A percentile compares a stretch with the other conserved stretches of the same genome.
Evolutionary conservation across 108 stramenopile genomes (phyloP).

Genomic region (Fistulifera pelliculosa): DNA sequence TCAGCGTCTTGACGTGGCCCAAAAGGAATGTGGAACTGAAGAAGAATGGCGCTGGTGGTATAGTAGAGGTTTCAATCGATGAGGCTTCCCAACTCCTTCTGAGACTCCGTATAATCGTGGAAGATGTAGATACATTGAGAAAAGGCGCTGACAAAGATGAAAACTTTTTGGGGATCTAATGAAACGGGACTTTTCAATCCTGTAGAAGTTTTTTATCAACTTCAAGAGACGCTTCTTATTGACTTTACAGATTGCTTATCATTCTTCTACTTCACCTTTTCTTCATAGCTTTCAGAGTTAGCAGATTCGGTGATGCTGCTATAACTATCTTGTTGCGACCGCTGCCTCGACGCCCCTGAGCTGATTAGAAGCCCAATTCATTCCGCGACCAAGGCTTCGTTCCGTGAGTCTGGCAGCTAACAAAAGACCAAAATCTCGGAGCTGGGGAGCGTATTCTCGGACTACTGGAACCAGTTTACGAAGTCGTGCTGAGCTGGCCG

Average conservation of each 20-base stretch:
- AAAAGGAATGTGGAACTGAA: conserved; percentile 1
- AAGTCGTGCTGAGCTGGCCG: conserved; percentile 28
- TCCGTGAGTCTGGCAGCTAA: conserved; percentile 63
- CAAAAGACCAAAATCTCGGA: conserved; percentile 58
- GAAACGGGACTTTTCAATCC: conserved; percentile 39
- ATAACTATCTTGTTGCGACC: no score
- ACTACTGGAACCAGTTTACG: conserved; percentile 59
- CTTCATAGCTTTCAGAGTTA: no score
- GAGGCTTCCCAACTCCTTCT: conserved; percentile 8
- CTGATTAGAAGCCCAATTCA: conserved; percentile 32
- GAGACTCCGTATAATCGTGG: conserved; percentile 40
- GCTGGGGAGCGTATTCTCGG: conserved; percentile 61
- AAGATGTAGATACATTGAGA: conserved; percentile 45
- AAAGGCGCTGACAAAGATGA: conserved; percentile 16
- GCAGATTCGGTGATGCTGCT: no score
- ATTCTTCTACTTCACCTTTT: no score
- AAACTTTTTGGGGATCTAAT: conserved; percentile 40
- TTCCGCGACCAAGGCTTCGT: conserved; percentile 53
- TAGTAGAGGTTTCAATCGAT: conserved; percentile 1
- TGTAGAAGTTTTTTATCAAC: conserved; percentile 7
- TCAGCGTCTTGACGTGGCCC: conserved; percentile 1
- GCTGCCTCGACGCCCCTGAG: no score
- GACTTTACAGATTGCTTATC: no score
- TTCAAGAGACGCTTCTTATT: no score
- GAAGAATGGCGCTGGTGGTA: not conserved